Conservation (phyloP, 2,329 filamentous ascomycete genomes). For the Diplodia seriata region DNA sequence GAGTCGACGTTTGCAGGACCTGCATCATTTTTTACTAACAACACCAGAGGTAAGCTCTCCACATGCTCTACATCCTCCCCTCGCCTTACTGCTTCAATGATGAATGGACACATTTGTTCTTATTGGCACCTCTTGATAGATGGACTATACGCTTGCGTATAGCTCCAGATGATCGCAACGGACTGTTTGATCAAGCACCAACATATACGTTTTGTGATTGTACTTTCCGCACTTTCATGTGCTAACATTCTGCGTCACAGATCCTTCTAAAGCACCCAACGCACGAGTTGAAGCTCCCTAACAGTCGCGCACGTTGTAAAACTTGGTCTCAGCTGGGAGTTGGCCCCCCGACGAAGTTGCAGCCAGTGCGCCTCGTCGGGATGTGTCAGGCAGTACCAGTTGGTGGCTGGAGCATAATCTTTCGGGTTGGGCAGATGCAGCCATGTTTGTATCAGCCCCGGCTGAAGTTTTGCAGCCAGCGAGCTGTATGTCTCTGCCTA, state of each 20-base stretch:
- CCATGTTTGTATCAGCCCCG: neutral
- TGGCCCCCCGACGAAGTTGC: neutral
- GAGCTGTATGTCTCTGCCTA: neutral
- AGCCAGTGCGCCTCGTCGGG: neutral
- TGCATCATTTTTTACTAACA: neutral
- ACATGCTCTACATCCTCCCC: constrained; percentile 38
- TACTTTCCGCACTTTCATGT: neutral
- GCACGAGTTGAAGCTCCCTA: neutral
- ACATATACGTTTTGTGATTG: constrained; percentile 29
- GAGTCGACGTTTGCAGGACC: neutral
- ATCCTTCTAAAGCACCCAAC: neutral
- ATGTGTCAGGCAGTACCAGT: neutral
- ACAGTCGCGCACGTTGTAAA: neutral
- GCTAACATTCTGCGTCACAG: constrained; percentile 10
- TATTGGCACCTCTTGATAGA: constrained; percentile 99
- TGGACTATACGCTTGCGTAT: constrained; percentile 17
- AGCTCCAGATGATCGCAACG: constrained; percentile 73
- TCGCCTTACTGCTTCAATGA: constrained; percentile 42
- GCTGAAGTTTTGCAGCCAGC: neutral
- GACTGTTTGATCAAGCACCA: constrained; percentile 70
- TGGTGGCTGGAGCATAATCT: neutral
- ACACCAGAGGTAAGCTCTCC: neutral
- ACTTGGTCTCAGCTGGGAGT: neutral
- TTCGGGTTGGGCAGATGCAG: neutral
- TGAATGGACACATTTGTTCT: constrained; percentile 49